These are phyloP conservation scores for Nissolia schottii DNA, from an alignment of 306 rosid species.

Conservation along the genomic window DNA sequence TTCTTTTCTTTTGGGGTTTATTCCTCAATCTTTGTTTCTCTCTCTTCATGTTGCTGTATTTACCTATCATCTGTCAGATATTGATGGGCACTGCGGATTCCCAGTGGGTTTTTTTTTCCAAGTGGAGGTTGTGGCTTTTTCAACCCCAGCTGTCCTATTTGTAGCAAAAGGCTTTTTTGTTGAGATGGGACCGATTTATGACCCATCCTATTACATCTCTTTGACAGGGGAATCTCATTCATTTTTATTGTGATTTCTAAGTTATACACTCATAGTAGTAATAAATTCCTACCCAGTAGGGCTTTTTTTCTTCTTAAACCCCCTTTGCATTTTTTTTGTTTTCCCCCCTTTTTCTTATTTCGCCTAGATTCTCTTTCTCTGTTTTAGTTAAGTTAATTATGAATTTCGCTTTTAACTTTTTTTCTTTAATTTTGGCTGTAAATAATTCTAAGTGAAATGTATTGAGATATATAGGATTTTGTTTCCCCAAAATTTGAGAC, in stretches of 20 bases:
- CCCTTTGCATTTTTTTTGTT: not conserved
- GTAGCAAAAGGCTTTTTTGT: conserved; percentile 29
- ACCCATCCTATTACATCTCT: conserved; percentile 41
- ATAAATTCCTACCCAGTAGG: conserved; percentile 23
- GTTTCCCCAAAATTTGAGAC: not conserved
- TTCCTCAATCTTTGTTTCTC: conserved; percentile 6
- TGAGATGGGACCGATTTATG: conserved; percentile 75
- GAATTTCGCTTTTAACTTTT: not conserved
- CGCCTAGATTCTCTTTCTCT: not conserved
- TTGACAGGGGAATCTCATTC: conserved; percentile 48
- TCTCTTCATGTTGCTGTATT: conserved; percentile 25
- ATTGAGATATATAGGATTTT: not conserved
- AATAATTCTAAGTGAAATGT: not conserved
- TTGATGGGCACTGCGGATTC: conserved; percentile 52
- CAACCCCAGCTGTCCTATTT: conserved; percentile 57
- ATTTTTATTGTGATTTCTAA: conserved; percentile 32
- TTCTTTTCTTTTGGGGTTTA: conserved; percentile 9
- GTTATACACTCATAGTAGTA: conserved; percentile 36
- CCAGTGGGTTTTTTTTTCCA: conserved; percentile 37
- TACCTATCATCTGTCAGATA: conserved; percentile 41
- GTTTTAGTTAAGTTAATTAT: not conserved
- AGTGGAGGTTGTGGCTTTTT: conserved; percentile 59
- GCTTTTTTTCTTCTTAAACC: conserved; percentile 5
- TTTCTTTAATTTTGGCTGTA: not conserved
- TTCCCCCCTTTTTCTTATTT: not conserved